Evolutionary conservation across 2,329 filamentous ascomycete genomes (phyloP).

Genomic region (Xylogone sp.): DNA sequence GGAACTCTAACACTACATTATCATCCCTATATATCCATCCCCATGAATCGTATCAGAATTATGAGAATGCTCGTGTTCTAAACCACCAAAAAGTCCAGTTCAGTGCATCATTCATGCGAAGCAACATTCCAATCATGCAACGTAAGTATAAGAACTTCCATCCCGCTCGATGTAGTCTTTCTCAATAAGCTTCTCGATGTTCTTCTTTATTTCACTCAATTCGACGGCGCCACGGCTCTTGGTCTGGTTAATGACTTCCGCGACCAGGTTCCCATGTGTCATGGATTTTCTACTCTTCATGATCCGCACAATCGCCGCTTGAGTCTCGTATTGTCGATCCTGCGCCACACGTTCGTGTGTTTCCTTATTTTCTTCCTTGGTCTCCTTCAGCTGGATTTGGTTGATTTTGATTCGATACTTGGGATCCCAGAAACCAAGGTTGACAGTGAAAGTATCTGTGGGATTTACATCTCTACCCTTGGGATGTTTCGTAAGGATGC

Average conservation of each 20-base stretch:
- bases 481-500: slow-evolving; percentile 80
- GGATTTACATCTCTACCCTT: slow-evolving; percentile 75
- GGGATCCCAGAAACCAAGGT: slow-evolving; percentile 69
- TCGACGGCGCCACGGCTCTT: slow-evolving; percentile 83
- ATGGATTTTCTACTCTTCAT: slow-evolving; percentile 94
- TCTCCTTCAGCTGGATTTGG: slow-evolving; percentile 96
- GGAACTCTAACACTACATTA: too few species aligned
- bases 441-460: slow-evolving; percentile 83
- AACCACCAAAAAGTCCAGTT: background rate
- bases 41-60: too few species aligned
- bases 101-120: background rate
- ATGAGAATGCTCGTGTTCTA: background rate
- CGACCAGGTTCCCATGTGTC: slow-evolving; percentile 79
- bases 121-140: slow-evolving; percentile 47
- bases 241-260: slow-evolving; percentile 89
- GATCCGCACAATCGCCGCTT: slow-evolving; percentile 93
- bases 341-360: slow-evolving; percentile 87
- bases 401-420: slow-evolving; percentile 97
- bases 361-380: slow-evolving; percentile 88
- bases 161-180: slow-evolving; percentile 90
- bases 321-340: slow-evolving; percentile 92
- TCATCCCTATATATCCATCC: too few species aligned
- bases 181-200: slow-evolving; percentile 92
- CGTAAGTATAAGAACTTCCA: slow-evolving; percentile 64
- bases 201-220: slow-evolving; percentile 85